phyloP scores from a whole-genome alignment of 2,329 filamentous ascomycete genomes.

The Xylaria sp. region DNA sequence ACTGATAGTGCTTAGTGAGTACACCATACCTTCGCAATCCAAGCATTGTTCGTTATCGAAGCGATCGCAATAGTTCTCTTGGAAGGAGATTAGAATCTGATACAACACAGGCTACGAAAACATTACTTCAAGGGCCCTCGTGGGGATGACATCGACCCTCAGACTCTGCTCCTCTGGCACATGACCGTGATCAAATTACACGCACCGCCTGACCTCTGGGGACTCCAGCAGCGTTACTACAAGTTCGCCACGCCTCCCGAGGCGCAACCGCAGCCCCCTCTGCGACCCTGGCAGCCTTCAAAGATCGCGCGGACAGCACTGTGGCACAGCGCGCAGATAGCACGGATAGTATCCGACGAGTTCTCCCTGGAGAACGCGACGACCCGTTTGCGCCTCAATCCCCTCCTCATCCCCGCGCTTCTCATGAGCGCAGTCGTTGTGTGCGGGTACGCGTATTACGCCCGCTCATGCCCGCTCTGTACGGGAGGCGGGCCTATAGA shows the following conservation, averaged over 20 bases:
- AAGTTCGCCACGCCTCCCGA: slow-evolving; percentile 9
- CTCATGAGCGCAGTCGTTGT: slow-evolving; percentile 31
- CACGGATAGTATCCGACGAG: slow-evolving; percentile 27
- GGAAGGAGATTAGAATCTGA: not conserved
- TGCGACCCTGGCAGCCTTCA: slow-evolving; percentile 28
- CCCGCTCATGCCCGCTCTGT: slow-evolving; percentile 22
- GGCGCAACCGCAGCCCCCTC: slow-evolving; percentile 17
- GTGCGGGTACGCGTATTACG: slow-evolving; percentile 28
- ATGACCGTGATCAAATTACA: slow-evolving; percentile 30
- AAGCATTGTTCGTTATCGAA: not conserved
- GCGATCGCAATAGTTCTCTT: not conserved
- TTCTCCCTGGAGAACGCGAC: slow-evolving; percentile 16
- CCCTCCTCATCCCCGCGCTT: slow-evolving; percentile 30
- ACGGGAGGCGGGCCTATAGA: slow-evolving; percentile 5
- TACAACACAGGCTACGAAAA: slow-evolving; percentile 4
- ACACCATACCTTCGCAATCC: not conserved
- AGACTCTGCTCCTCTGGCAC: slow-evolving; percentile 28
- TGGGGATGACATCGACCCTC: slow-evolving; percentile 15
- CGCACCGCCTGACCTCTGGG: slow-evolving; percentile 31
- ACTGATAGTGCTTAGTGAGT: slow-evolving; percentile 18
- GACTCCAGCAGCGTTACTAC: slow-evolving; percentile 30
- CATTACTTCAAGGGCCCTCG: slow-evolving; percentile 6
- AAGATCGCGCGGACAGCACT: slow-evolving; percentile 28
- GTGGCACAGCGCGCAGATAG: slow-evolving; percentile 34
- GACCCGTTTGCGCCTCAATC: slow-evolving; percentile 29